These are phyloP conservation scores for Neckera pumila DNA, from an alignment of 225 moss, liverwort and hornwort species.

Conservation along the genomic window DNA sequence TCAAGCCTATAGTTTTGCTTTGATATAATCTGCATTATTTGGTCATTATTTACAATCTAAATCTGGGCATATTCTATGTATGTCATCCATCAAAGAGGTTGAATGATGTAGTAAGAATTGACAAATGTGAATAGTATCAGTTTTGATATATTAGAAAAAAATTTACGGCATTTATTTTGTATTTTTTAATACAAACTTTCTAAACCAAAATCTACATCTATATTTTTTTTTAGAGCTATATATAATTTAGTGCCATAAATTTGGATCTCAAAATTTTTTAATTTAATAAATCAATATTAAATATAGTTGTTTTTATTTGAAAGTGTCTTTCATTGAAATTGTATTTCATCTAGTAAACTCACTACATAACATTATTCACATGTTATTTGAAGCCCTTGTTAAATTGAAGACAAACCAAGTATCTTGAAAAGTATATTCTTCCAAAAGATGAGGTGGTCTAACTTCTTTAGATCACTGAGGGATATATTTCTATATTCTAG, in stretches of 20 bases:
- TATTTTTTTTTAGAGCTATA: background rate
- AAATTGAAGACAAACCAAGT: background rate
- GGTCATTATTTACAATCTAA: background rate
- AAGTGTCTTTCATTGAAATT: background rate
- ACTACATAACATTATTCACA: background rate
- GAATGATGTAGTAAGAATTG: background rate
- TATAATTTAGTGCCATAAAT: no score
- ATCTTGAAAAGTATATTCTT: background rate
- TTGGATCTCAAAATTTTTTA: background rate
- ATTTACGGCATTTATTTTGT: background rate
- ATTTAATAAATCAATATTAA: background rate
- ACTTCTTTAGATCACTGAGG: background rate
- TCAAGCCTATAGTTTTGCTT: no score
- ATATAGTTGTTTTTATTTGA: background rate
- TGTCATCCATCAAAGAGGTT: background rate
- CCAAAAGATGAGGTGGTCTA: background rate
- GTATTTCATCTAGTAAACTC: background rate
- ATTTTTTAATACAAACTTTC: rapidly evolving
- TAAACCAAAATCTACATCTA: background rate
- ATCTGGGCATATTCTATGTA: background rate
- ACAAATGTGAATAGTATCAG: background rate
- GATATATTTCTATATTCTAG: background rate
- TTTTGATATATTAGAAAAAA: background rate
- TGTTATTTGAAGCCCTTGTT: rapidly evolving
- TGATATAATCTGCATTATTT: no score